Evolutionary conservation across 2,329 filamentous ascomycete genomes (phyloP).

Genomic region (Cladosporium sp.): DNA sequence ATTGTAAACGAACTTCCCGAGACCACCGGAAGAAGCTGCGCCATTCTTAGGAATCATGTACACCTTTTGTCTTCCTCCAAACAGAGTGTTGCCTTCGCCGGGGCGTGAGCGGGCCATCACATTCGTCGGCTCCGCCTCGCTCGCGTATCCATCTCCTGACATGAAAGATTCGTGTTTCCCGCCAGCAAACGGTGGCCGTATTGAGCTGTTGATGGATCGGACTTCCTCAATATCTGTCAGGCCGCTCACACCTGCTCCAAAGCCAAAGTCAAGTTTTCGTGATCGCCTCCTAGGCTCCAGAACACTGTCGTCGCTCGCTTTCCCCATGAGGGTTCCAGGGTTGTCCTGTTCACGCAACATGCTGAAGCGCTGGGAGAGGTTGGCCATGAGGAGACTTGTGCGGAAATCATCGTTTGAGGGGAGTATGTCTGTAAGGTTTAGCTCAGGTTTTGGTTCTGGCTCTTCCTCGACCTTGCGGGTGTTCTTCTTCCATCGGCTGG

Average conservation of each 20-base stretch:
- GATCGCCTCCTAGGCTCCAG: conserved; percentile 81
- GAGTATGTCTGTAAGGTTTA: conserved; percentile 74
- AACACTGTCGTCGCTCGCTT: conserved; percentile 94
- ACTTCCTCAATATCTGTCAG: conserved; percentile 89
- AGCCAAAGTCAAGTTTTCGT: conserved; percentile 71
- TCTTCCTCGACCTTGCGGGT: conserved; percentile 50
- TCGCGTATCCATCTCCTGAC: conserved; percentile 60
- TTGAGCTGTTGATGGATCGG: conserved; percentile 70
- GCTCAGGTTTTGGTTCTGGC: conserved; percentile 60
- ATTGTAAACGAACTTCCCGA: conserved; percentile 77
- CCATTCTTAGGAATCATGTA: conserved; percentile 72
- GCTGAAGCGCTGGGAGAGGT: conserved; percentile 90
- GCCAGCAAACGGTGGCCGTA: conserved; percentile 61
- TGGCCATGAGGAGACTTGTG: conserved; percentile 94
- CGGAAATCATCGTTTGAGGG: conserved; percentile 88
- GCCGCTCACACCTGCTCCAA: conserved; percentile 47
- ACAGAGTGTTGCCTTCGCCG: conserved; percentile 86
- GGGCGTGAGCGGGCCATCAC: conserved; percentile 85
- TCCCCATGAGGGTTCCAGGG: conserved; percentile 82
- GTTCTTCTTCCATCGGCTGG: conserved; percentile 46
- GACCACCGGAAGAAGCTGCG: conserved; percentile 46
- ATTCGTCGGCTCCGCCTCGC: conserved; percentile 69
- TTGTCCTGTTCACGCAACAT: conserved; percentile 96
- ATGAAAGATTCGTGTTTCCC: conserved; percentile 66
- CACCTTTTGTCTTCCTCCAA: conserved; percentile 93